Base-by-base conservation (phyloP, 495 filamentous ascomycete species). In the Penicillium turbatum region DNA sequence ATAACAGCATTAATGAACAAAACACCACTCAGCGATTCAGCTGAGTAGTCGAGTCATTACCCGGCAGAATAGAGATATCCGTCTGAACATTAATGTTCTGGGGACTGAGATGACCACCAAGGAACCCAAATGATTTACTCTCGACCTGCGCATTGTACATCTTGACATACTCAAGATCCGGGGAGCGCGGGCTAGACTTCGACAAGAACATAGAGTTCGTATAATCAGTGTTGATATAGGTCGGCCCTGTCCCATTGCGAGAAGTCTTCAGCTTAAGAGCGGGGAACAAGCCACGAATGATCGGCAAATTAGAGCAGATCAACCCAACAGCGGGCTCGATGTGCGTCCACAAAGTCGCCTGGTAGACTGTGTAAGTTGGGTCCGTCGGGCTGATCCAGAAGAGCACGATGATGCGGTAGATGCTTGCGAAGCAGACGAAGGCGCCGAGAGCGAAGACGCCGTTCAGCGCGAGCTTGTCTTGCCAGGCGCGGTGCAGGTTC, bases 311-410 rank as follows among this genome's bases (percentile, higher is more conserved):
- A 21, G 76, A 75, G 52, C 79, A 84, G 45, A 75, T 78, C 11
- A 85, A 71, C 6, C 77, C 81, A 13, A 79, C 76, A 52, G 72
- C 78, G 2, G 82, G 71, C 63, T 86, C 82, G 44, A 80, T 71
- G 34, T 79, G 75, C 21, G 78, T 81, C 83, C 83, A 86, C 32
- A 78, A 73, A 0, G 78, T 77, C 1, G 74, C 72, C 46, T 79
- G 71, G 43, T 82, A 78, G 48, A 73, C 63, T 3, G 68, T 74
- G 42, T 82, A 76, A 1, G 54, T 80, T 24, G 63, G 76, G 63
- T 71, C 73, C 1, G 38, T 21, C 6, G 73, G 73, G 16, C 76
- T 66, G 55, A 83, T 74, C 46, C 76, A 77, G 54, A 82, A 77
- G 29, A 84, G 73, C 1, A 79, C 82, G 53, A 83, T 76, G 49